Evolutionary conservation across 345 rosid genomes (phyloP), one percentile per base, ranked within the genome.

Genomic region (Hirschfeldia incana): DNA sequence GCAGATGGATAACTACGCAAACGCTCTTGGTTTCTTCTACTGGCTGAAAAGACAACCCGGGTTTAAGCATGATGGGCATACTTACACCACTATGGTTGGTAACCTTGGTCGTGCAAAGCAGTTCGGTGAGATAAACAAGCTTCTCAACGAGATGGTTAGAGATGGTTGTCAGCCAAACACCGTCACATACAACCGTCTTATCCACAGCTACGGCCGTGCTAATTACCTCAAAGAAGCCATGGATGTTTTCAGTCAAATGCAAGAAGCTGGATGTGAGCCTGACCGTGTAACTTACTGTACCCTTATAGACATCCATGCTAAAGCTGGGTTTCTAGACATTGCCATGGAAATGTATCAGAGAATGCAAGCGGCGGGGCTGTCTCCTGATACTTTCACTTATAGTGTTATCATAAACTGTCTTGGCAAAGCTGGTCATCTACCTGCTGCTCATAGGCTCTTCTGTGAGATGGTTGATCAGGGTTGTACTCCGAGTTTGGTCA

Each of bases 251-350:
- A 67, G 81, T 60, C 88, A 83, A 81, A 95, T 95, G 98, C 93
- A 90, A 79, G 89, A 81, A 58, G 88, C 70, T 2, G 90, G 96
- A 10, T 90, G 95, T 79, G 91, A 87, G 84, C 99, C 98, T 68
- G 99, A 95, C 81, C 97, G 93, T 33, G 97, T 95, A 37, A 95
- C 99, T 29, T 95, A 92, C 82, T 90, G 99, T 76, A 95, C 99
- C 0, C 94, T 93, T 67, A 93, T 95, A 59, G 99, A 95, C 74
- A 89, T 95, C 65, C 97, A 95, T 84, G 99, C 99, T 17, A 95
- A 95, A 88, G 93, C 99, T 62, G 98, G 99, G 60, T 93, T 80
- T 87, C 91, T 95, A 29, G 97, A 93, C 83, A 84, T 93, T 83
- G 98, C 98, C 15, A 86, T 93, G 96, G 87, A 88, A 69, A 84